A percentile compares a stretch with the other conserved stretches of the same genome.
Evolutionary conservation across 1,284 basidiomycete species (phyloP).

Genomic region (Fomes fomentarius): DNA sequence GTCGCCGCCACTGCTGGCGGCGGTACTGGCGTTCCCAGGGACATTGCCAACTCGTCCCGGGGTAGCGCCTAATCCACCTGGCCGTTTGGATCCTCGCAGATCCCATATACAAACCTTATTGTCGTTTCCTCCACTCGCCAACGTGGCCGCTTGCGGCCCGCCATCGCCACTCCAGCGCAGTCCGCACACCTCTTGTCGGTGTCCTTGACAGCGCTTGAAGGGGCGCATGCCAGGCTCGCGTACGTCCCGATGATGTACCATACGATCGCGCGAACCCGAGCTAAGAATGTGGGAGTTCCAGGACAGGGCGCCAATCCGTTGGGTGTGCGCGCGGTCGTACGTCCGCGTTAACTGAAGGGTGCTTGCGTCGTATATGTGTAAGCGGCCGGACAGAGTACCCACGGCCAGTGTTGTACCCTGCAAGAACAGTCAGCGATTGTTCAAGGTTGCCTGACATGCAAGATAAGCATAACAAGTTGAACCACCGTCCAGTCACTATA

Average conservation of each 20-base stretch:
- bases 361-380: slow-evolving; percentile 96
- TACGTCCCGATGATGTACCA: slow-evolving; percentile 92
- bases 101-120: slow-evolving; percentile 99
- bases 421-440: not conserved
- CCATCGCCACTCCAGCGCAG: slow-evolving; percentile 86
- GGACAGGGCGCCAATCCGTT: slow-evolving; percentile 90
- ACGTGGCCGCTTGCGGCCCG: slow-evolving; percentile 39
- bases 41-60: slow-evolving; percentile 32
- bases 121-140: slow-evolving; percentile 97
- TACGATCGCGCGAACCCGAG: slow-evolving; percentile 91
- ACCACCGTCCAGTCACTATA: no score
- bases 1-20: slow-evolving; percentile 40
- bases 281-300: slow-evolving; percentile 93
- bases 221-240: slow-evolving; percentile 73
- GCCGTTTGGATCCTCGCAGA: slow-evolving; percentile 61
- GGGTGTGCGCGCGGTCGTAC: slow-evolving; percentile 86
- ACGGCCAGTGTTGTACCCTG: slow-evolving; percentile 90
- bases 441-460: no score
- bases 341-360: slow-evolving; percentile 80
- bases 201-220: slow-evolving; percentile 79
- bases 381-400: slow-evolving; percentile 84
- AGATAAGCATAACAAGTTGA: no score
- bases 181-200: slow-evolving; percentile 96
- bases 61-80: slow-evolving; percentile 30
- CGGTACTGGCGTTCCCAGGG: slow-evolving; percentile 29